A percentile compares a stretch with the other conserved stretches of the same genome.
phyloP scores from a whole-genome alignment of 768 basidiomycete genomes.

The Stropharia rugosoannulata region DNA sequence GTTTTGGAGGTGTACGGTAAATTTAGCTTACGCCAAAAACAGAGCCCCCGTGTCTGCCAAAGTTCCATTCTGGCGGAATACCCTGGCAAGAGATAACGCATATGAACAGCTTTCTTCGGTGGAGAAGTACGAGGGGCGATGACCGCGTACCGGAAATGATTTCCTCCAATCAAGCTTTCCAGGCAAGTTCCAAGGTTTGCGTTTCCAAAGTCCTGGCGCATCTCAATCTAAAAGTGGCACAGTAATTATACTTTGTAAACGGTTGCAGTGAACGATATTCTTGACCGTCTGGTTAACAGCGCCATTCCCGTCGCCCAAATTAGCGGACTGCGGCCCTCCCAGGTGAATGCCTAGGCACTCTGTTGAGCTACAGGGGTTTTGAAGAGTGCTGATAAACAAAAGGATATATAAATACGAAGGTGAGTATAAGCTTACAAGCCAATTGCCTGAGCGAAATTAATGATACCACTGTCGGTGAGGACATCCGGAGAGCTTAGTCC shows the following conservation, averaged over 20 bases:
- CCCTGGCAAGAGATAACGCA: constrained; percentile 28
- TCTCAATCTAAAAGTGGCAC: constrained; percentile 43
- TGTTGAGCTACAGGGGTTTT: constrained; percentile 26
- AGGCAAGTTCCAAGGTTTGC: constrained; percentile 65
- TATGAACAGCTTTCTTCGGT: background rate
- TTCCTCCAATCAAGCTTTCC: constrained; percentile 77
- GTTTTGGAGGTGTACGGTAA: background rate
- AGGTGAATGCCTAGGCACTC: constrained; percentile 77
- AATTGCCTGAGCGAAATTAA: constrained; percentile 60
- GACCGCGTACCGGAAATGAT: constrained; percentile 67
- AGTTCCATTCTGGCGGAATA: constrained; percentile 60
- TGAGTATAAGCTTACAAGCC: constrained; percentile 50
- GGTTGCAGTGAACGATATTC: background rate
- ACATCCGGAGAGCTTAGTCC: constrained; percentile 57
- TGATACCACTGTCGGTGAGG: constrained; percentile 52
- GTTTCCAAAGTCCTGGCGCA: constrained; percentile 77
- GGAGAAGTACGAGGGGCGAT: background rate
- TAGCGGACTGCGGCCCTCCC: constrained; percentile 65
- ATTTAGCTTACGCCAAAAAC: constrained; percentile 41
- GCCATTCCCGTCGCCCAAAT: constrained; percentile 81
- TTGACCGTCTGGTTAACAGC: constrained; percentile 49
- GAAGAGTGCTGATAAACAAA: background rate
- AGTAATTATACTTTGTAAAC: background rate
- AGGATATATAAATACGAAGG: constrained; percentile 21
- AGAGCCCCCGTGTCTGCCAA: constrained; percentile 45